These are phyloP conservation scores for Tricharina praecox DNA, from an alignment of 495 filamentous ascomycete species.

Conservation along the genomic window DNA sequence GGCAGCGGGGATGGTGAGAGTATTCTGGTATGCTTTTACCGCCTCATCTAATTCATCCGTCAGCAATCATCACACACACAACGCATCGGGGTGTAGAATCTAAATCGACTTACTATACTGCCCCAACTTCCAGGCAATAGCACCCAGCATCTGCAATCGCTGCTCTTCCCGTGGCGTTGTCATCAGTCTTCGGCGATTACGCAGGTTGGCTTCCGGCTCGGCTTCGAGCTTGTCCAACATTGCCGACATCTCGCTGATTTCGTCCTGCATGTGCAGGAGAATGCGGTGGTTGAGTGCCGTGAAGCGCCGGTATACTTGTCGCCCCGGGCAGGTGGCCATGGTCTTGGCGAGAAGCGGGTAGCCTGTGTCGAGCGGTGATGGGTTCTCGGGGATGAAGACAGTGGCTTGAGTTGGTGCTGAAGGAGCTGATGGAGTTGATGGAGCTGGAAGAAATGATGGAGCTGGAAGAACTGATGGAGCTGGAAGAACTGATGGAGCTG, in stretches of 20 bases:
- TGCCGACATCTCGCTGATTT: constrained; percentile 63
- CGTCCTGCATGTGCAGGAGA: constrained; percentile 72
- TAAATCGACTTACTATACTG: constrained; percentile 58
- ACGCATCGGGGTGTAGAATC: neutral
- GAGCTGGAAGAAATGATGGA: too few species aligned
- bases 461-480: too few species aligned
- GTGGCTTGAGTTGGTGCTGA: too few species aligned
- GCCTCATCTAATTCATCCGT: neutral
- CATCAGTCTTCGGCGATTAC: neutral
- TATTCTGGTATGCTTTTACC: constrained; percentile 1
- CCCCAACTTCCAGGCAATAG: constrained; percentile 55
- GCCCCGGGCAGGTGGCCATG: constrained; percentile 10
- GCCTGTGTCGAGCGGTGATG: constrained; percentile 9
- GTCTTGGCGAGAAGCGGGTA: constrained; percentile 20
- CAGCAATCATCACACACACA: neutral
- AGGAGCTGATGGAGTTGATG: too few species aligned
- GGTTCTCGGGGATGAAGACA: too few species aligned
- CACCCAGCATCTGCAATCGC: constrained; percentile 40
- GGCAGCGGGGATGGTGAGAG: neutral
- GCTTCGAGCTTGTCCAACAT: constrained; percentile 50
- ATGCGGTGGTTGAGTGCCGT: constrained; percentile 70
- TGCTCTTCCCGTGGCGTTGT: neutral
- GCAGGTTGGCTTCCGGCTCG: neutral
- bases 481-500: too few species aligned
- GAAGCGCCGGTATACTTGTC: constrained; percentile 62